Evolutionary conservation across 164 flowering plant genomes (phyloP).

Genomic region (Dillenia suffruticosa): DNA sequence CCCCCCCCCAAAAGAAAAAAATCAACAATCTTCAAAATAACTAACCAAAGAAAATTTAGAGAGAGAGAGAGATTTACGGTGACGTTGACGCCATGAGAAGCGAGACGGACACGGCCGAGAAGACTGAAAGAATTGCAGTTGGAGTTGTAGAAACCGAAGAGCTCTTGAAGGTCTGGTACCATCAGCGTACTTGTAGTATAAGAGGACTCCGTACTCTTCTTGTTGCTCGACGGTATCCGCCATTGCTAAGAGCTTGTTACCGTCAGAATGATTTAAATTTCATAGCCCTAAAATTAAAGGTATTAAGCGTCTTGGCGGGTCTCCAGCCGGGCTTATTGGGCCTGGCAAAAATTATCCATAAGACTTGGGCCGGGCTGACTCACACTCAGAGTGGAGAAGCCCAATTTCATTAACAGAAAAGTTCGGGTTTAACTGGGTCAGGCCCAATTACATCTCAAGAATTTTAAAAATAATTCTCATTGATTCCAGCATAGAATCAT

Average conservation of each 20-base stretch:
- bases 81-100: slow-evolving; percentile 90
- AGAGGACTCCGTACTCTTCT: slow-evolving; percentile 56
- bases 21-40: not conserved
- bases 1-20: slow-evolving; percentile 2
- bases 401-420: not conserved
- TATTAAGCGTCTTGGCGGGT: too few relatives aligned
- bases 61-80: slow-evolving; percentile 41
- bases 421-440: too few relatives aligned
- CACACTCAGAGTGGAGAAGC: too few relatives aligned
- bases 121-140: slow-evolving; percentile 71
- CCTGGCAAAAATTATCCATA: too few relatives aligned
- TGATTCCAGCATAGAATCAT: too few relatives aligned
- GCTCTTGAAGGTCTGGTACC: slow-evolving; percentile 50
- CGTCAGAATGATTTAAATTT: too few relatives aligned
- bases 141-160: slow-evolving; percentile 57
- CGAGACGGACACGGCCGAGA: slow-evolving; percentile 90
- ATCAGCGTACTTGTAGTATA: slow-evolving; percentile 75
- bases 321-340: too few relatives aligned
- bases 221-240: slow-evolving; percentile 19
- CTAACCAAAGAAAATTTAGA: not conserved
- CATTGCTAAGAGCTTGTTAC: slow-evolving; percentile 8
- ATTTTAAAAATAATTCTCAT: too few relatives aligned
- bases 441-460: too few relatives aligned
- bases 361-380: too few relatives aligned
- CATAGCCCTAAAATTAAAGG: too few relatives aligned